Evolutionary conservation across 768 basidiomycete genomes (phyloP).

Genomic region (Mycena amicta): DNA sequence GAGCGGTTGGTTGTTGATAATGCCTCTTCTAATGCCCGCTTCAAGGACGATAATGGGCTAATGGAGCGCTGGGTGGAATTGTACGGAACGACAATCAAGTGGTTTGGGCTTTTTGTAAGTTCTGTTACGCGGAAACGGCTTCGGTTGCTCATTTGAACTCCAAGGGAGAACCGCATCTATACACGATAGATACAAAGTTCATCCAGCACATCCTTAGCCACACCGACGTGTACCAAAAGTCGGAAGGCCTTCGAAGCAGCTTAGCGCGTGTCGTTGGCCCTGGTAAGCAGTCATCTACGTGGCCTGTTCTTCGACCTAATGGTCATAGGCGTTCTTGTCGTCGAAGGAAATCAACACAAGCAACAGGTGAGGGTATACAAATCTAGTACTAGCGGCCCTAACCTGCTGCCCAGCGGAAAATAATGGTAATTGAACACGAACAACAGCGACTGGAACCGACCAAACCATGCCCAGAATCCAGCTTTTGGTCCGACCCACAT

Average conservation of each 20-base stretch:
- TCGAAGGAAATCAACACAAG: conserved; percentile 50
- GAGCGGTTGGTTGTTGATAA: background rate
- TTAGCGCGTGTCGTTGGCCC: conserved; percentile 47
- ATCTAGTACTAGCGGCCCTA: no score
- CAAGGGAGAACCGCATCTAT: conserved; percentile 30
- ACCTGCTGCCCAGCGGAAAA: conserved; percentile 35
- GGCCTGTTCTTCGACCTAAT: no score
- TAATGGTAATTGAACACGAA: no score
- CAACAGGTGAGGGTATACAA: conserved; percentile 42
- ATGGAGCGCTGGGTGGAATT: conserved; percentile 1
- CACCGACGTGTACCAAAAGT: conserved; percentile 57
- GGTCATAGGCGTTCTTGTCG: conserved; percentile 54
- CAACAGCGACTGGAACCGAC: no score
- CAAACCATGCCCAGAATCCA: conserved; percentile 50
- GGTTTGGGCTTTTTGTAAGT: background rate
- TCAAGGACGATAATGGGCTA: background rate
- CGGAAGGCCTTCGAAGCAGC: conserved; percentile 38
- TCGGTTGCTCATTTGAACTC: no score
- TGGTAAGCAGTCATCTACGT: no score
- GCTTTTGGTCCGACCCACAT: conserved; percentile 66
- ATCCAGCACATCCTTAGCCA: conserved; percentile 66
- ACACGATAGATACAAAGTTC: conserved; percentile 64
- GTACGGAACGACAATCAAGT: conserved; percentile 3
- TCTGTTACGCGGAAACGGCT: background rate
- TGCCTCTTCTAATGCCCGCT: background rate